Percentiles rank a stretch among this genome's conserved stretches.
Evolutionary conservation across 305 asterid species (phyloP).

Genomic region (Fraxinus velutina): DNA sequence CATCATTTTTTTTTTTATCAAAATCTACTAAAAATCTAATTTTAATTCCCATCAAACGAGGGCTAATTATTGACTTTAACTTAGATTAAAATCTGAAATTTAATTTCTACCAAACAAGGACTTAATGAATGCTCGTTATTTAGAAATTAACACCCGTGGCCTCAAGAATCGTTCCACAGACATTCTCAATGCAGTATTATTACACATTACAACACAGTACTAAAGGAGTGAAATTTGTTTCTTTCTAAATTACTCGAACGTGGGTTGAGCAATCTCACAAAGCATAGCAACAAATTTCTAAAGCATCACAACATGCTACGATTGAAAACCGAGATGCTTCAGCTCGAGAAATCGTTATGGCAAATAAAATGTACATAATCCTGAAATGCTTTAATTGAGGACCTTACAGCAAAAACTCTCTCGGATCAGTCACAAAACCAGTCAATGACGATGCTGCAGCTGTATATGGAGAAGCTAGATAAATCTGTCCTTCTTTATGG

Average conservation of each 20-base stretch:
- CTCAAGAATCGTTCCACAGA: neutral
- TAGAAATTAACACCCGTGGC: neutral
- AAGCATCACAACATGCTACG: neutral
- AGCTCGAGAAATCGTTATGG: neutral
- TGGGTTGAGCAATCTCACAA: neutral
- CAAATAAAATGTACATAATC: neutral
- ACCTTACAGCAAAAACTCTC: conserved; percentile 62
- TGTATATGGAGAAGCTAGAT: conserved; percentile 92
- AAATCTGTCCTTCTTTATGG: conserved; percentile 84
- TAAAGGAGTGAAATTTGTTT: neutral
- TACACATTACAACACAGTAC: conserved; percentile 15
- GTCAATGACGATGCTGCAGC: conserved; percentile 91
- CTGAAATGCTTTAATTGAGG: neutral
- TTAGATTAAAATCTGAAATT: too few species aligned
- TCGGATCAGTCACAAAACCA: conserved; percentile 78
- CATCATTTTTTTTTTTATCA: too few species aligned
- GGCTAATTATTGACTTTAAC: too few species aligned
- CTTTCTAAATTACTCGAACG: neutral
- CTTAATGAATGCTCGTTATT: neutral
- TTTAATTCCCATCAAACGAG: too few species aligned
- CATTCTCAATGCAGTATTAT: neutral
- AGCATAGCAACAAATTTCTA: neutral
- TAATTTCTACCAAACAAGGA: too few species aligned
- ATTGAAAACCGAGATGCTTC: neutral
- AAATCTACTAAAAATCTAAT: too few species aligned